phyloP scores from a whole-genome alignment of 257 asterid species.

The Solanum megistacrolobum region DNA sequence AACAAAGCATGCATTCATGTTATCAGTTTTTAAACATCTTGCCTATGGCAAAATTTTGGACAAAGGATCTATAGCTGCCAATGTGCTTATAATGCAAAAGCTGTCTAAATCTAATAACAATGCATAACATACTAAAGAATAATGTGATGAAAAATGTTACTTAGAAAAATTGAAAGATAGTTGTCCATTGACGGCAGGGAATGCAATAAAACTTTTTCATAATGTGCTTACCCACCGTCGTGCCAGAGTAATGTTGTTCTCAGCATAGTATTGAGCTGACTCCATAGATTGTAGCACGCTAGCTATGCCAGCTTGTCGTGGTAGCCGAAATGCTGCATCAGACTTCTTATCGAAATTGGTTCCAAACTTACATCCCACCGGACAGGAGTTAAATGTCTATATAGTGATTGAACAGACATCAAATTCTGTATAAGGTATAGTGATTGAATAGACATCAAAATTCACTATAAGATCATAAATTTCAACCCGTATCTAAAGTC shows the following conservation, averaged over 20 bases:
- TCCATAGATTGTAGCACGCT: constrained; percentile 90
- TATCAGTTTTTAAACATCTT: background rate
- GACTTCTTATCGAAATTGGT: constrained; percentile 23
- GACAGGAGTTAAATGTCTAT: constrained; percentile 67
- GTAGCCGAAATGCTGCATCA: constrained; percentile 69
- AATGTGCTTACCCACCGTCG: constrained; percentile 97
- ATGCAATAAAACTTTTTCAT: constrained; percentile 21
- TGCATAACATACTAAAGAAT: background rate
- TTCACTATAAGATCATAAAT: background rate
- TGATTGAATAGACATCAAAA: background rate
- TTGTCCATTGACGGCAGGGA: background rate
- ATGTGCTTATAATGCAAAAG: background rate
- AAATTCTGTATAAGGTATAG: background rate
- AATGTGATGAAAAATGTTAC: background rate
- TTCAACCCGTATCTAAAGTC: background rate
- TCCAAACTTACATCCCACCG: constrained; percentile 75
- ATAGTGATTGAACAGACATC: background rate
- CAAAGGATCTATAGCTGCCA: background rate
- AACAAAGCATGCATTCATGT: background rate
- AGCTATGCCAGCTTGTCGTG: constrained; percentile 32
- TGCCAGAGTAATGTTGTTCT: constrained; percentile 61
- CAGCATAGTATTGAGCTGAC: constrained; percentile 66
- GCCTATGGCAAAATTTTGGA: background rate
- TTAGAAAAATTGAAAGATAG: background rate
- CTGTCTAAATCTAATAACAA: background rate